These are phyloP conservation scores for Diplotaxis tenuifolia DNA, from an alignment of 345 rosid species.

Conservation along the genomic window DNA sequence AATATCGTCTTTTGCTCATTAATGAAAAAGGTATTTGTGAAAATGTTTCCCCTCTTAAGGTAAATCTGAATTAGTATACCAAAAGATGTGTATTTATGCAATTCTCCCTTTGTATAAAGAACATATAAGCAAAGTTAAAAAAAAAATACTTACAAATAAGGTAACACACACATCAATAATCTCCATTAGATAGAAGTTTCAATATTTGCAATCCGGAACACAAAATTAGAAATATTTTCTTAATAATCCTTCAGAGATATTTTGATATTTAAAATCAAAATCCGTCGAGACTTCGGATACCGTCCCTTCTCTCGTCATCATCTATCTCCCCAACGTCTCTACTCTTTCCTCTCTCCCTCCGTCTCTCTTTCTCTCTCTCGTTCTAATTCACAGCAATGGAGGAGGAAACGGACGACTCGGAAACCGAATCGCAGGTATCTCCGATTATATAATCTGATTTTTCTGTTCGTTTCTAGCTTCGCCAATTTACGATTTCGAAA, in stretches of 20 bases:
- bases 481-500: background rate
- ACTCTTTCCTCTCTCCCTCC: background rate
- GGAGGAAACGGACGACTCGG: slow-evolving; percentile 74
- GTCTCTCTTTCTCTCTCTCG: background rate
- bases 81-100: no score
- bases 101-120: no score
- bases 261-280: background rate
- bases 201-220: no score
- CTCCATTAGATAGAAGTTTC: no score
- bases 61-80: no score
- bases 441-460: slow-evolving; percentile 12
- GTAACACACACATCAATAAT: no score
- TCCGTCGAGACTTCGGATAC: background rate
- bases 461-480: slow-evolving; percentile 29
- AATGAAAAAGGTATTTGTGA: no score
- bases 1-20: no score
- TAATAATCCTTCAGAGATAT: background rate
- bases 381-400: slow-evolving; percentile 34
- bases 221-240: no score
- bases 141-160: no score
- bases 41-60: no score
- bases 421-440: slow-evolving; percentile 58
- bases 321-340: slow-evolving; percentile 18
- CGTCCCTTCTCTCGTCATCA: slow-evolving; percentile 9
- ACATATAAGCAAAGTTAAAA: no score